Evolutionary conservation across 148 eudicot genomes (phyloP).

Genomic region (Rhododendron vialii): DNA sequence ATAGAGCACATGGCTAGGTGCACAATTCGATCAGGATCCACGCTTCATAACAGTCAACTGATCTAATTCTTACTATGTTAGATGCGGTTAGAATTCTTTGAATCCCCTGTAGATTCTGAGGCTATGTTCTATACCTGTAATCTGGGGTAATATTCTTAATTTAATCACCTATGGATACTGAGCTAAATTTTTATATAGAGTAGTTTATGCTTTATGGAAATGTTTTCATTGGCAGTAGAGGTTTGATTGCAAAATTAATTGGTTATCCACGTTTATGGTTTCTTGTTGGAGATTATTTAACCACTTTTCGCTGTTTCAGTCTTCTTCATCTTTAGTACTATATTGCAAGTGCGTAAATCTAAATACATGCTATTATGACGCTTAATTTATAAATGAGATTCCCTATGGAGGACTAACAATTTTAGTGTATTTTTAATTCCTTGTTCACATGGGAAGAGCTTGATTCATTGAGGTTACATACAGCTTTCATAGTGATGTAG

Average conservation of each 20-base stretch:
- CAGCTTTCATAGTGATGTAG: slow-evolving; percentile 5
- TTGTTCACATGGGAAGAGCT: slow-evolving; percentile 25
- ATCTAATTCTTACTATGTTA: neutral
- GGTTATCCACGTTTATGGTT: slow-evolving; percentile 7
- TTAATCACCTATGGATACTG: neutral
- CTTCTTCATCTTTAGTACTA: slow-evolving; percentile 14
- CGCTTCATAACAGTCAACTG: neutral
- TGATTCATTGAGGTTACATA: slow-evolving; percentile 7
- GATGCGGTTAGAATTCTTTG: neutral
- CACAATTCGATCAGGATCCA: neutral
- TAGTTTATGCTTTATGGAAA: neutral
- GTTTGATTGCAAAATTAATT: neutral
- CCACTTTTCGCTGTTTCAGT: slow-evolving; percentile 12
- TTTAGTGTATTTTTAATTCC: slow-evolving; percentile 17
- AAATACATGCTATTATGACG: neutral
- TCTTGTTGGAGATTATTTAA: slow-evolving; percentile 15
- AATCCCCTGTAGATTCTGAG: neutral
- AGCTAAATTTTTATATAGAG: neutral
- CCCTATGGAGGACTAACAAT: slow-evolving; percentile 15
- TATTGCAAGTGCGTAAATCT: neutral
- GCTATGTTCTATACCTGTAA: neutral
- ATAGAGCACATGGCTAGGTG: neutral
- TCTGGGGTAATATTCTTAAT: neutral
- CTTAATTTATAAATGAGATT: slow-evolving; percentile 16
- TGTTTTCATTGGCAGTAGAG: neutral